Base-by-base conservation (phyloP, 257 asterid species). In the Eustoma russellianum region DNA sequence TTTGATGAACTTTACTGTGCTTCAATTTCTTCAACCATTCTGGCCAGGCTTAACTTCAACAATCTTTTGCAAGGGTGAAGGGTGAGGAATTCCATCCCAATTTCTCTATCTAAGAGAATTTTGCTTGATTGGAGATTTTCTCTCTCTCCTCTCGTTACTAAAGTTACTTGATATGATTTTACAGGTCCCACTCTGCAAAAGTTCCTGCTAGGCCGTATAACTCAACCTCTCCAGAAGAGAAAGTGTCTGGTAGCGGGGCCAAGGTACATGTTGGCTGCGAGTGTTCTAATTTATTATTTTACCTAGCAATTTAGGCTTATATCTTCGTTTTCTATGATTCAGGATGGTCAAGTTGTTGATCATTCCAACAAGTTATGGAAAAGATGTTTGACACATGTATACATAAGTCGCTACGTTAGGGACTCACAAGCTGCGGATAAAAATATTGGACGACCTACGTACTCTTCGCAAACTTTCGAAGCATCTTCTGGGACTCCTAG, bases 351-450 rank as follows among this genome's bases (percentile, higher is more conserved):
- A 61, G 69, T 63, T 66, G 55, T 48, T 13, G 52, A 53, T 28
- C 57, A 64, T 61, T 65, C 79, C 38, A 76, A 63, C 69, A 75
- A 71, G 52, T 65, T 78, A 7, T 65, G 85, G 87, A 90, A 77
- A 76, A 76, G 89, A 72, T 65, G 91, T 50, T 54, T 76, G 33
- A 63, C 85, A 6, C 94, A 90, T 50, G 79, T 77, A 58, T 71
- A 81, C 74, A 68, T 90, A 59, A 43, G 85, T 61, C 79, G 66
- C 62, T 79, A 81, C 46, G 78, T 74, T 43, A 73, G 78, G 62
- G 82, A 45, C 75, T 46, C 71, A 60, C 76, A 81, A 76, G 53
- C 64, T 55, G 56, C 79, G 12, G 70, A 64, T 49, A 60, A 30
- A 59, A 70, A 67, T 43, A 76, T 68, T 41, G 58, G 53, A 9